Evolutionary conservation across 352 stramenopile species (phyloP), one percentile per base, ranked within the genome.

Genomic region (Globisporangium spiculum): DNA sequence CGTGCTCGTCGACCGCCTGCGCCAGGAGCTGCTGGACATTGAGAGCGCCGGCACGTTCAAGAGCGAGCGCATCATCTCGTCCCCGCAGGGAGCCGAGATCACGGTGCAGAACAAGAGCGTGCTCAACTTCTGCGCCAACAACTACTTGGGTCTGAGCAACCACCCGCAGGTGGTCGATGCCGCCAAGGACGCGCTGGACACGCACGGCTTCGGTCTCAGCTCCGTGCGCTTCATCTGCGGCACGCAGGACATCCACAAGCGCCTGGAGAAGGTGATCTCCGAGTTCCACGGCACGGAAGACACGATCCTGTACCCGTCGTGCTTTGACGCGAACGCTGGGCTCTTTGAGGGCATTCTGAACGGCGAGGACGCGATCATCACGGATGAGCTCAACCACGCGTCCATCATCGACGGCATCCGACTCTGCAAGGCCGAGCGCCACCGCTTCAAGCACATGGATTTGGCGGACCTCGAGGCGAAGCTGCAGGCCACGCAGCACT

Each of bases 71-170:
- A 88, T 98, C 59, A 98, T 98, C 63, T 81, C 88, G 60, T 97
- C 89, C 55, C 68, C 91, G 26, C 93, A 98, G 55, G 87, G 81
- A 58, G 78, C 88, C 7, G 68, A 78, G 56, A 96, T 98, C 71
- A 76, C 69, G 1, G 93, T 98, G 20, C 74, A 90, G 57, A 77
- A 77, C 58, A 60, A 84, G 30, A 14, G 38, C 2, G 94, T 98
- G 73, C 85, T 98, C 65, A 98, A 98, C 75, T 98, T 98, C 64
- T 98, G 94, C 74, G 88, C 92, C 66, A 98, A 98, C 80, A 98
- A 98, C 75, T 98, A 98, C 80, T 69, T 98, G 36, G 94, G 93
- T 0, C 76, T 98, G 53, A 94, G 88, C 70, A 96, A 96, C 77
- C 83, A 98, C 75, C 86, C 86, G 16, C 76, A 79, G 18, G 80